Base-by-base conservation (phyloP, 306 rosid genomes). In the Prosopis cineraria region DNA sequence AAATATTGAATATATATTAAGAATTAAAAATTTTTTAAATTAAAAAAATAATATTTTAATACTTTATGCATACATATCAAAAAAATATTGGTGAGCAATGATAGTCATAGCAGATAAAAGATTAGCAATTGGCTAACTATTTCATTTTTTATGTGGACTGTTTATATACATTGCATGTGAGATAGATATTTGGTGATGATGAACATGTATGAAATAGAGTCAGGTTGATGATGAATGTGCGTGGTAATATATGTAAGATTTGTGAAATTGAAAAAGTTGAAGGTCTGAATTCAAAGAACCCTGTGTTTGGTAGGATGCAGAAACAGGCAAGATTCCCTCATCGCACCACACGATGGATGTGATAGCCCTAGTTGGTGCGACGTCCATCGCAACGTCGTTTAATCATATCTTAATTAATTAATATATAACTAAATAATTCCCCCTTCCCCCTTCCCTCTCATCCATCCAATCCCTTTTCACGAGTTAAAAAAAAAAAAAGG, bases 281-380 rank as follows among this genome's bases (percentile, higher is more conserved):
- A n/a, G 20, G 72, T 39, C 50, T n/a, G 27, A 67, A 67, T 67
- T 5, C 72, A 67, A 67, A 39, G 72, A 40, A 67, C 33, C 30
- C 48, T n/a, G 43, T 34, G 52, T 67, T 37, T 40, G 72, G 52
- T 67, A 36, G 52, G 52, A 67, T 39, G 52, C 44, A 65, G 24
- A 64, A 64, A 19, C 22, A 65, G n/a, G 43, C 11, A 37, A 65
- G 70, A 65, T 65, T 65, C 70, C 70, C n/a, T 37, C 22, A 36
- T n/a, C 70, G 31, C 31, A 67, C 72, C 50, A 22, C 72, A 67
- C 22, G 40, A 60, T 30, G 62, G 62, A 55, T 39, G 30, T 67
- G 72, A 67, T 22, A 39, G 72, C 45, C 50, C 29, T 37, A 30
- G 70, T 65, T 65, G 70, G 70, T 65, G 27, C 70, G 10, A 65